These are phyloP conservation scores for Fraxinus xanthoxyloides DNA, from an alignment of 305 asterid genomes.

Conservation along the genomic window DNA sequence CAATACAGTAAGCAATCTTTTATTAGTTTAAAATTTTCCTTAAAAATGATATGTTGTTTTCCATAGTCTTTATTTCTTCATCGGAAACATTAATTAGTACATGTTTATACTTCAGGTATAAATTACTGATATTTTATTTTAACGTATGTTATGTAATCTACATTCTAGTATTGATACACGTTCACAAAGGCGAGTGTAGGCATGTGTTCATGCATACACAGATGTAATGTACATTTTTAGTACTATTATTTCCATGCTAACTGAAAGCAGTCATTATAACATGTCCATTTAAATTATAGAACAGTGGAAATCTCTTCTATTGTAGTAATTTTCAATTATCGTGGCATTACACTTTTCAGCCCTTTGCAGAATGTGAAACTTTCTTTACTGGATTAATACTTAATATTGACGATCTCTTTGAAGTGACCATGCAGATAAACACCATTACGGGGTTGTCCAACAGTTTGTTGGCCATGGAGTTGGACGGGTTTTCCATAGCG, in stretches of 20 bases:
- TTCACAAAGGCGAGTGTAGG: not conserved
- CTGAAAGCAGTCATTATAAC: not conserved
- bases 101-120: not conserved
- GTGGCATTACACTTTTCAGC: not conserved
- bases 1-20: conserved; percentile 70
- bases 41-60: not conserved
- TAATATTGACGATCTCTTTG: conserved; percentile 33
- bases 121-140: not conserved
- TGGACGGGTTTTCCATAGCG: conserved; percentile 85
- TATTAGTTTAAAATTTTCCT: conserved; percentile 4
- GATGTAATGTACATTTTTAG: not conserved
- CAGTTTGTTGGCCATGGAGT: conserved; percentile 98
- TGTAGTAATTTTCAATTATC: conserved; percentile 3
- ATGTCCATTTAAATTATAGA: conserved; percentile 10
- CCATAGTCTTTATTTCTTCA: conserved; percentile 5
- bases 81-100: not conserved
- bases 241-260: not conserved
- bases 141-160: not conserved
- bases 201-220: not conserved
- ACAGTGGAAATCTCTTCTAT: not conserved
- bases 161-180: not conserved
- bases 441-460: conserved; percentile 75
- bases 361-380: not conserved
- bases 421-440: conserved; percentile 87
- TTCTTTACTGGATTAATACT: conserved; percentile 17